phyloP scores from a whole-genome alignment of 176 grass and related monocot genomes.

The Canna indica region DNA sequence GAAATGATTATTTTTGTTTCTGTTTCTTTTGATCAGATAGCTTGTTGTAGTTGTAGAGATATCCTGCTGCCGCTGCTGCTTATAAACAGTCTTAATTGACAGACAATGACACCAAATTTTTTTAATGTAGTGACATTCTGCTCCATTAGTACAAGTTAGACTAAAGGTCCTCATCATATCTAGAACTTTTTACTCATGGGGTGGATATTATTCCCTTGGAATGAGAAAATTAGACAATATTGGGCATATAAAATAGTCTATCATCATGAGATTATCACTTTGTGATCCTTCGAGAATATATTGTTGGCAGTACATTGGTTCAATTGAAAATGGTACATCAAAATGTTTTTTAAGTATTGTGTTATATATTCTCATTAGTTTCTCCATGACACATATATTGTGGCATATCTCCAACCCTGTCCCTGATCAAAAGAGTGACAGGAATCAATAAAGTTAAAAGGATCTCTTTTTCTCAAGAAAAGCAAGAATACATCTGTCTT shows the following conservation, averaged over 20 bases:
- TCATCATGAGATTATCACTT: slow-evolving; percentile 6
- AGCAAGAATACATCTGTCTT: background rate
- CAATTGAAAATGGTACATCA: background rate
- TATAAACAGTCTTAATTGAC: background rate
- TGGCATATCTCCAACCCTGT: background rate
- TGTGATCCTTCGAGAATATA: background rate
- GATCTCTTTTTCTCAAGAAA: background rate
- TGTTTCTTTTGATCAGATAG: background rate
- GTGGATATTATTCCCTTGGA: background rate
- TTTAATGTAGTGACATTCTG: background rate
- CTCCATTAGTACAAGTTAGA: too few species aligned
- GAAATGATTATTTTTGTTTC: background rate
- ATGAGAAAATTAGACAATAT: background rate
- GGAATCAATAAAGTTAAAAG: background rate
- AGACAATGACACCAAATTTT: background rate
- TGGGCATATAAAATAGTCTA: background rate
- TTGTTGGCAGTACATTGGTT: background rate
- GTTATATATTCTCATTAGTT: too few species aligned
- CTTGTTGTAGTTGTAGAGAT: background rate
- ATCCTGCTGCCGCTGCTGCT: background rate
- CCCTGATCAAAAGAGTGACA: background rate
- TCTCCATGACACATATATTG: background rate
- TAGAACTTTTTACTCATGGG: background rate
- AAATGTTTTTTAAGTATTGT: background rate
- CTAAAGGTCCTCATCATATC: background rate